Evolutionary conservation across 2,329 filamentous ascomycete species (phyloP).

Genomic region (Phyllosticta citribraziliensis): DNA sequence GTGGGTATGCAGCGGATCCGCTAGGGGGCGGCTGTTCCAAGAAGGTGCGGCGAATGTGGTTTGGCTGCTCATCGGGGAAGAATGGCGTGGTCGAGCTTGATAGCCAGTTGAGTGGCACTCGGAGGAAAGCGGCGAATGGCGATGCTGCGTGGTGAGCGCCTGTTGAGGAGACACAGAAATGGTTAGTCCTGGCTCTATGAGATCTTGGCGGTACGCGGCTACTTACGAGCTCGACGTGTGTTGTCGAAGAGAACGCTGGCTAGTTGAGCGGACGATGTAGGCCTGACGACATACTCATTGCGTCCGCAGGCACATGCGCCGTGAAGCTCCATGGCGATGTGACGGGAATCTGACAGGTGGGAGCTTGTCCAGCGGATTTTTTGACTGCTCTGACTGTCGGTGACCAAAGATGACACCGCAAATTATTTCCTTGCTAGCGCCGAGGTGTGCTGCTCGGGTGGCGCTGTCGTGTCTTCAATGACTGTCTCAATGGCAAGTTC

Average conservation of each 20-base stretch:
- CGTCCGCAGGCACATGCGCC: constrained; percentile 80
- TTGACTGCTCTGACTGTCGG: background rate
- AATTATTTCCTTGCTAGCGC: background rate
- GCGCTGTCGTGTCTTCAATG: background rate
- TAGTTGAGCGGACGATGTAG: constrained; percentile 44
- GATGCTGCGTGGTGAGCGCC: constrained; percentile 53
- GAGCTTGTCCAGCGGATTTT: background rate
- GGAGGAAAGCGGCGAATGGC: constrained; percentile 70
- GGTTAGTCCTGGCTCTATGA: background rate
- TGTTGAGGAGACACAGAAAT: constrained; percentile 29
- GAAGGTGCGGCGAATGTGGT: constrained; percentile 37
- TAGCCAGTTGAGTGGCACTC: constrained; percentile 74
- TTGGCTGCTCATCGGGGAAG: constrained; percentile 60
- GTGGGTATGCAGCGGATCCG: constrained; percentile 33
- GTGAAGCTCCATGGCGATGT: constrained; percentile 38
- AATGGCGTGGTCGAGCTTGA: constrained; percentile 64
- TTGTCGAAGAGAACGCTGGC: constrained; percentile 69
- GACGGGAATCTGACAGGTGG: background rate
- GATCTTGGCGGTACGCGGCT: background rate
- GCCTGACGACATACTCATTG: constrained; percentile 69
- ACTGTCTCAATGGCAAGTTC: background rate
- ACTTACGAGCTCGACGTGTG: constrained; percentile 61
- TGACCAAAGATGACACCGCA: background rate
- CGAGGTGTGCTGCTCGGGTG: background rate
- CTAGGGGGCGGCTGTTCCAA: constrained; percentile 26